Base-by-base conservation (phyloP, 2,329 filamentous ascomycete genomes). In the Exophiala viscosa region DNA sequence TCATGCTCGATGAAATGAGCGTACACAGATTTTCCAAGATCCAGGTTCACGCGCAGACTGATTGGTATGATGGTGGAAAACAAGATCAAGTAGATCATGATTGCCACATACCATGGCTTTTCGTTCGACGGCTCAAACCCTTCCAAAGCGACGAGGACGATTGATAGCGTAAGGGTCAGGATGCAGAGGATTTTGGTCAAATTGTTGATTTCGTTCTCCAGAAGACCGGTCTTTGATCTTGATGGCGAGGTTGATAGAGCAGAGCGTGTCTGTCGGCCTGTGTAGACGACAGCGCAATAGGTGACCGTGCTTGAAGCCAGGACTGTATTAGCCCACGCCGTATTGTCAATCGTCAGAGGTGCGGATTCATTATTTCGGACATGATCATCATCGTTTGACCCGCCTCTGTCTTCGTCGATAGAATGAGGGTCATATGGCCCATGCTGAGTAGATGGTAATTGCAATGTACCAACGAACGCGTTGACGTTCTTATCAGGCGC, bases 21-120 rank as follows among this genome's bases (percentile, higher is more conserved):
- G 70, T 96, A 99, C 2, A 93, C 90, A 50, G 88, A 92, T 72
- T 99, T 99, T 35, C 92, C 95, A 82, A 99, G 86, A 66, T 99
- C 93, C 14, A 99, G 77, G 67, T 99, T 99, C 62, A 99, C 93
- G 45, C 93, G 87, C 61, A 99, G 76, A 72, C 90, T 95, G 70
- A 99, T 96, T 1, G 93, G 93, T 20, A 99, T 95, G 65, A 99
- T 99, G 0, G 92, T 97, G n/a, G 92, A 97, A 75, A 99, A 99
- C 1, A 99, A 77, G 55, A 99, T 95, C 58, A 99, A 74, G 67
- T 97, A 99, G n/a, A 92, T 86, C 84, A 96, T 93, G 64, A 97
- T 95, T 60, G 95, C 92, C 61, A 97, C 84, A 69, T 97, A 99
- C 93, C 93, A 99, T 52, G 69, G 62, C 60, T 76, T 76, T 54